These are phyloP conservation scores for Globisporangium mamillatum DNA, from an alignment of 352 stramenopile genomes.

Conservation along the genomic window DNA sequence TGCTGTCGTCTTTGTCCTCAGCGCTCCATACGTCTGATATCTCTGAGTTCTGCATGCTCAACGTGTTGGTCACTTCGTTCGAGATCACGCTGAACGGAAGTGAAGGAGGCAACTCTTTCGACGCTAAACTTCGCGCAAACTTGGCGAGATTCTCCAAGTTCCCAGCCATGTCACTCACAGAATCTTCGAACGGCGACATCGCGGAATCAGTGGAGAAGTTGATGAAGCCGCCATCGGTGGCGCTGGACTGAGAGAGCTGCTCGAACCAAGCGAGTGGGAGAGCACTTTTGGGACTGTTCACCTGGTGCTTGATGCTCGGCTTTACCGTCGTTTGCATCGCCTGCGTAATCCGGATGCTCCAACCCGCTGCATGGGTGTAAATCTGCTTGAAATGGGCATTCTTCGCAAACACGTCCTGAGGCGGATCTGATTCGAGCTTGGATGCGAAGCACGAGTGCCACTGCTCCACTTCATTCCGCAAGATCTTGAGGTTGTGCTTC, in stretches of 20 bases:
- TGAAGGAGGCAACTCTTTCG: constrained; percentile 27
- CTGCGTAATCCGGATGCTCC: constrained; percentile 75
- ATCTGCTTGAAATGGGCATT: constrained; percentile 83
- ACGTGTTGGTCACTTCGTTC: constrained; percentile 77
- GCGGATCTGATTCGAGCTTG: constrained; percentile 69
- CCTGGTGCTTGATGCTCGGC: constrained; percentile 51
- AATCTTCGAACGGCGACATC: constrained; percentile 46
- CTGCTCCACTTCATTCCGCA: constrained; percentile 80
- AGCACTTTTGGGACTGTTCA: constrained; percentile 70
- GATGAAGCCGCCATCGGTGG: constrained; percentile 29
- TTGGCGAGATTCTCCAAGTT: constrained; percentile 70
- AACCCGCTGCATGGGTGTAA: constrained; percentile 71
- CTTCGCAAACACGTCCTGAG: constrained; percentile 73
- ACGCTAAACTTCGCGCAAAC: constrained; percentile 62
- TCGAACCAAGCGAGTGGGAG: constrained; percentile 80
- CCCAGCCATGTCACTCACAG: constrained; percentile 39
- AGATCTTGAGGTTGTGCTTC: constrained; percentile 68
- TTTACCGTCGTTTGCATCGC: constrained; percentile 81
- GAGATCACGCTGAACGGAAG: constrained; percentile 48
- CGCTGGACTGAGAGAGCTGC: constrained; percentile 56
- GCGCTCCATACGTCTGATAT: constrained; percentile 59
- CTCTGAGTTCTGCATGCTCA: constrained; percentile 36
- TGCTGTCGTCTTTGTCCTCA: constrained; percentile 63
- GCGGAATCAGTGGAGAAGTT: constrained; percentile 21
- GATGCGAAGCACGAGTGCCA: constrained; percentile 80